These are phyloP conservation scores for Candida quercuum DNA, from an alignment of 805 yeast species.

Conservation along the genomic window DNA sequence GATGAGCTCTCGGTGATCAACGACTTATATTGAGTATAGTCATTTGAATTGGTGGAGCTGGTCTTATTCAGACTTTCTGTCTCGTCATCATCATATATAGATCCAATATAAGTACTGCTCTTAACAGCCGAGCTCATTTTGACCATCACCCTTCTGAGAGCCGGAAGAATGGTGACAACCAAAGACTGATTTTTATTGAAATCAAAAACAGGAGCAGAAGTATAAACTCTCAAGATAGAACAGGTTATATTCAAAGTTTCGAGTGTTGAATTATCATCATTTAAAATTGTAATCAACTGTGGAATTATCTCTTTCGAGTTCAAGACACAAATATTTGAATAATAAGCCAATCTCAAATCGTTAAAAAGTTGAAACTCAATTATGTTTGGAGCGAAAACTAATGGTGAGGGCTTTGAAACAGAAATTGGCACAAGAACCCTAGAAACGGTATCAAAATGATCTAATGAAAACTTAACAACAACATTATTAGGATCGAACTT, in stretches of 20 bases:
- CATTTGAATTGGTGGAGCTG: conserved; percentile 15
- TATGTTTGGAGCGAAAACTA: conserved; percentile 7
- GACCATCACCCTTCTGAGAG: conserved; percentile 25
- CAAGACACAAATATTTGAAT: conserved; percentile 20
- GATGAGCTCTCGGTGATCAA: not conserved
- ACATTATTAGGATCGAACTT: conserved; percentile 21
- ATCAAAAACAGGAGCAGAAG: conserved; percentile 25
- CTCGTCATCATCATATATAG: conserved; percentile 16
- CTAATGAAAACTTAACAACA: conserved; percentile 24
- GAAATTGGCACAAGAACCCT: conserved; percentile 20
- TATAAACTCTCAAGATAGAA: conserved; percentile 31
- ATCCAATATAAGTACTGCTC: conserved; percentile 13
- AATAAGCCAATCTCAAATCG: conserved; percentile 27
- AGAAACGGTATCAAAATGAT: conserved; percentile 14
- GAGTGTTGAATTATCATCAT: conserved; percentile 27
- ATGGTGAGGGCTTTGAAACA: conserved; percentile 12
- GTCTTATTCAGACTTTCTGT: conserved; percentile 11
- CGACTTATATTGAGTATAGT: conserved; percentile 8
- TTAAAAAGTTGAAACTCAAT: conserved; percentile 20
- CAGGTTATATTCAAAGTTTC: conserved; percentile 29
- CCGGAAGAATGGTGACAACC: conserved; percentile 24
- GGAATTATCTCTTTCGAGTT: conserved; percentile 17
- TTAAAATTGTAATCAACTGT: conserved; percentile 15
- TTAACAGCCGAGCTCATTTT: conserved; percentile 17
- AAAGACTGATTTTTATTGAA: conserved; percentile 19